phyloP scores from a whole-genome alignment of 176 grass and related monocot genomes.

The Carex scoparia region DNA sequence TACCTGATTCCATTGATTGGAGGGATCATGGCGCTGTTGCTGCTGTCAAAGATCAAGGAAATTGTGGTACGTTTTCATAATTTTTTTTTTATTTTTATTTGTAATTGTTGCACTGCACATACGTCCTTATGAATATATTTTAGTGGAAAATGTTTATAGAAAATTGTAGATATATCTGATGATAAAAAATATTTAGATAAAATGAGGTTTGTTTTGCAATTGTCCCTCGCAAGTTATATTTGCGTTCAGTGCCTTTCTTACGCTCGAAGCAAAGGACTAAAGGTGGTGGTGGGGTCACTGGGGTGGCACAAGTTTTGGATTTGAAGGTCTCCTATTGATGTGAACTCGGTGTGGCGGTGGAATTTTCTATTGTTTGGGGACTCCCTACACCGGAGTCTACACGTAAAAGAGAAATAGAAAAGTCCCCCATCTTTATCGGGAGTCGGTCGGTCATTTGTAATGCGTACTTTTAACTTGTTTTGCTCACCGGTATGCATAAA shows the following conservation, averaged over 20 bases:
- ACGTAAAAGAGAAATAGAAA: background rate
- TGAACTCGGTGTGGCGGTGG: background rate
- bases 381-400: background rate
- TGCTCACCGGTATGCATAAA: background rate
- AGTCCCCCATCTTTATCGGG: background rate
- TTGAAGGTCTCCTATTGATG: background rate
- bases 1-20: conserved; percentile 66
- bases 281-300: background rate
- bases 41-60: conserved; percentile 72
- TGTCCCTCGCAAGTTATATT: background rate
- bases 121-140: background rate
- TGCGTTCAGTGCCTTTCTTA: conserved; percentile 34
- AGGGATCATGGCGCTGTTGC: conserved; percentile 62
- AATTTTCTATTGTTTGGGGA: background rate
- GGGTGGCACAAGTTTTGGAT: background rate
- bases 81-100: background rate
- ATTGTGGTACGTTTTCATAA: conserved; percentile 46
- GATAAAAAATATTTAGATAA: too few relatives aligned
- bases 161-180: too few relatives aligned
- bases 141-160: too few relatives aligned
- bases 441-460: background rate
- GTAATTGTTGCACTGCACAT: background rate
- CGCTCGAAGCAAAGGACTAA: conserved; percentile 39
- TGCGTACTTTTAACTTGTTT: background rate
- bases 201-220: background rate